phyloP scores from a whole-genome alignment of 106 monocot genomes.

The Apostasia ramifera region DNA sequence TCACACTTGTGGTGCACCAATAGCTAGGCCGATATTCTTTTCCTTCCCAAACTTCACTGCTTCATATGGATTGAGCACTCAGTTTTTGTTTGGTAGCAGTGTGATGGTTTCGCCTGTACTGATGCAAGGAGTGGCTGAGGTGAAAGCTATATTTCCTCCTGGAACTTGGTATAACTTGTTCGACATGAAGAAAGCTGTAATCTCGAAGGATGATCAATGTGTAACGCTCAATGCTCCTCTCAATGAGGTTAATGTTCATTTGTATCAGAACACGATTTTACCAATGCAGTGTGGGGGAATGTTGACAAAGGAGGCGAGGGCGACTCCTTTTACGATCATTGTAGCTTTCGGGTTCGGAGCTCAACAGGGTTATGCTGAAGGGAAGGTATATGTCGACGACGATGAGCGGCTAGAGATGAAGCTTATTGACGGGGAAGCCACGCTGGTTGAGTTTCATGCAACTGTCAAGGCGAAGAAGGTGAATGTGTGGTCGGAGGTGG shows the following conservation, averaged over 20 bases:
- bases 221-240: constrained; percentile 63
- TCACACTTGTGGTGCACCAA: constrained; percentile 61
- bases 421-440: constrained; percentile 61
- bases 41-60: constrained; percentile 67
- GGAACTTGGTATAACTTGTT: constrained; percentile 95
- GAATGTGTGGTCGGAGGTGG: constrained; percentile 70
- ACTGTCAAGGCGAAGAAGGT: constrained; percentile 33
- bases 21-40: constrained; percentile 88
- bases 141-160: constrained; percentile 72
- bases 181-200: constrained; percentile 57
- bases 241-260: constrained; percentile 91
- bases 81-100: constrained; percentile 67
- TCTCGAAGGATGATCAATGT: constrained; percentile 43
- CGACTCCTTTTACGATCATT: constrained; percentile 77
- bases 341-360: constrained; percentile 57
- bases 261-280: constrained; percentile 72
- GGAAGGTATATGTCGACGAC: constrained; percentile 72
- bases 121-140: constrained; percentile 43
- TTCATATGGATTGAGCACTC: constrained; percentile 74
- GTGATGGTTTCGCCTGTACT: constrained; percentile 92
- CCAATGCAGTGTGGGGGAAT: constrained; percentile 89
- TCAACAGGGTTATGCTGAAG: constrained; percentile 41
- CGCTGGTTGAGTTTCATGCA: constrained; percentile 53
- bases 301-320: constrained; percentile 59
- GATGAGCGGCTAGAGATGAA: constrained; percentile 88